Percentiles rank a stretch among this genome's conserved stretches.
Conservation (phyloP, 225 moss, liverwort and hornwort species). For the Lunularia cruciata region DNA sequence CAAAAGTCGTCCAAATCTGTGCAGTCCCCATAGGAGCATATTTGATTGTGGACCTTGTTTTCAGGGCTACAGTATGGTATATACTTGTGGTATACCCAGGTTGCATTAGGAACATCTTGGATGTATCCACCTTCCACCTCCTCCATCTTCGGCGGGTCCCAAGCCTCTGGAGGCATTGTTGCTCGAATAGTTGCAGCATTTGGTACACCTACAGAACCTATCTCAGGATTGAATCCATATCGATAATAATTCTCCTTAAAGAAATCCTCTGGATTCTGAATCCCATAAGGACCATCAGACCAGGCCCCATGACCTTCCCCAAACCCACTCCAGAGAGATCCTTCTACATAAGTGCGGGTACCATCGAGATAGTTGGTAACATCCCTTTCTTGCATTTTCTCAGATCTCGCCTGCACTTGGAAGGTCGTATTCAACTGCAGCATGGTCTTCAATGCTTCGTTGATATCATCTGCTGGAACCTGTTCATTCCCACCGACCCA, state of each 20-base stretch:
- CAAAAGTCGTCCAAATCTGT: slow-evolving; percentile 73
- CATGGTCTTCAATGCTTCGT: slow-evolving; percentile 50
- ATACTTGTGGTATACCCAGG: slow-evolving; percentile 93
- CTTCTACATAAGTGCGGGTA: slow-evolving; percentile 74
- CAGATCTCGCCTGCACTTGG: slow-evolving; percentile 10
- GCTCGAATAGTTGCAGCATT: slow-evolving; percentile 80
- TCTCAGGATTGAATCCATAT: slow-evolving; percentile 92
- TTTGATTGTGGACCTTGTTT: slow-evolving; percentile 58
- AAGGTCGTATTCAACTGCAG: slow-evolving; percentile 40
- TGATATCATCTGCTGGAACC: slow-evolving; percentile 76
- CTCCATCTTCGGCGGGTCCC: slow-evolving; percentile 59
- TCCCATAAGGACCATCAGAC: slow-evolving; percentile 77
- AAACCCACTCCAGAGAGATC: slow-evolving; percentile 90
- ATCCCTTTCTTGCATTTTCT: slow-evolving; percentile 30
- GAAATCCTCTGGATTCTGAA: slow-evolving; percentile 79
- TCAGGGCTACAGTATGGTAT: slow-evolving; percentile 69
- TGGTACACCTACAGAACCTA: slow-evolving; percentile 90
- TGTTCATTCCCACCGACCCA: slow-evolving; percentile 99
- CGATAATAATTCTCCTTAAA: slow-evolving; percentile 63
- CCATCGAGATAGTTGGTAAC: slow-evolving; percentile 75
- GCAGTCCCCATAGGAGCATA: slow-evolving; percentile 61
- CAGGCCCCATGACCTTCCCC: slow-evolving; percentile 80
- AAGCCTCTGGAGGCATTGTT: slow-evolving; percentile 91
- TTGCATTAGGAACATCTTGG: slow-evolving; percentile 62
- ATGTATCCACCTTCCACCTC: slow-evolving; percentile 35